A percentile compares a stretch with the other conserved stretches of the same genome.
phyloP scores from a whole-genome alignment of 2,329 filamentous ascomycete genomes.

The Xylaria sp. region DNA sequence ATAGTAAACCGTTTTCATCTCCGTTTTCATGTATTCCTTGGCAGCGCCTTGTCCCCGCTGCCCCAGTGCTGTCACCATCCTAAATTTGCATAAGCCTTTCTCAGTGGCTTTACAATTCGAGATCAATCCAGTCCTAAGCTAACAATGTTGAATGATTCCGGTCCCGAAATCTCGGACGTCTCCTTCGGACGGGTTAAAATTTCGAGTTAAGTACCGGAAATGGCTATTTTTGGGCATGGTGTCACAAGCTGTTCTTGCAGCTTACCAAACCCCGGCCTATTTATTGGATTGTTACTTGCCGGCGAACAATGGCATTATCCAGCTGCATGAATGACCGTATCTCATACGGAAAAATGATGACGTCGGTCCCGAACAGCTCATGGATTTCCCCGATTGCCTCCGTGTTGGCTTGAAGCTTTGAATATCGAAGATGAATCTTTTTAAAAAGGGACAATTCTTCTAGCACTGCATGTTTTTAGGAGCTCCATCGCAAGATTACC shows the following conservation, averaged over 20 bases:
- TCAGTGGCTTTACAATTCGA: not conserved
- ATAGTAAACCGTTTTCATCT: not conserved
- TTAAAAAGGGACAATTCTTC: constrained; percentile 18
- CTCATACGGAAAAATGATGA: constrained; percentile 3
- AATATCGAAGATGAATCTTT: not conserved
- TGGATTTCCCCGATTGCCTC: constrained; percentile 34
- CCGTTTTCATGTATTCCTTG: not conserved
- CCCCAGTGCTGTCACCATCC: constrained; percentile 3
- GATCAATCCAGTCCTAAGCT: not conserved
- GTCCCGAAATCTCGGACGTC: constrained; percentile 29
- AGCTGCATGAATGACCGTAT: constrained; percentile 9
- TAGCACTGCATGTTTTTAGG: not conserved
- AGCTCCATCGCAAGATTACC: constrained; percentile 8
- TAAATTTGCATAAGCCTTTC: constrained; percentile 11
- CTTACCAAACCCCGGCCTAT: constrained; percentile 18
- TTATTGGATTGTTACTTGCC: constrained; percentile 1
- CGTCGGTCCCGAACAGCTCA: constrained; percentile 8
- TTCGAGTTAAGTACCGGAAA: constrained; percentile 9
- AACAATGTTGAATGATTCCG: constrained; percentile 2
- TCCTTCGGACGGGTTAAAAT: constrained; percentile 29
- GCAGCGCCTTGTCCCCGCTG: not conserved
- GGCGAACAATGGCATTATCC: not conserved
- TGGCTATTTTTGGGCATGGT: constrained; percentile 32
- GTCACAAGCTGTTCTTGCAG: constrained; percentile 19
- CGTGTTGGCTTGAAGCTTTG: constrained; percentile 8